Conservation (phyloP, 768 basidiomycete species). For the Chalciporus chontae region DNA sequence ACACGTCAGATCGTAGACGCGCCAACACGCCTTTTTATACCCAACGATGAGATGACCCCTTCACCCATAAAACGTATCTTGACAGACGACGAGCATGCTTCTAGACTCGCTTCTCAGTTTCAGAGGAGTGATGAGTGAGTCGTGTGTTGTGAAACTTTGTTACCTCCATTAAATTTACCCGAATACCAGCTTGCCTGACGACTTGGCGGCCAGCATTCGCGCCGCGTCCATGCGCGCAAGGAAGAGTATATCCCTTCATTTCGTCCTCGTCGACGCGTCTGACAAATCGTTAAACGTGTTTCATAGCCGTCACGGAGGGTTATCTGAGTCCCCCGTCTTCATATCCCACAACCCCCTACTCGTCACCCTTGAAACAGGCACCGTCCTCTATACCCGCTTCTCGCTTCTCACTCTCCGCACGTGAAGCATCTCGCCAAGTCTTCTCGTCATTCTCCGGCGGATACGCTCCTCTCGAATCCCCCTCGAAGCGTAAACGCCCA, state of each 20-base stretch:
- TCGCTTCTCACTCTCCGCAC: slow-evolving; percentile 51
- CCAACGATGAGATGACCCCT: slow-evolving; percentile 13
- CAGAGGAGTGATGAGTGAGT: slow-evolving; percentile 26
- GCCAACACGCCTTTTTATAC: neutral
- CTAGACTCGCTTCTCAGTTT: slow-evolving; percentile 20
- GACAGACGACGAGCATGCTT: slow-evolving; percentile 30
- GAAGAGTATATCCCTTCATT: slow-evolving; percentile 44
- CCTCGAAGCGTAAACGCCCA: slow-evolving; percentile 35
- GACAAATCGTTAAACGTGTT: slow-evolving; percentile 24
- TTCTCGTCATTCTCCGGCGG: slow-evolving; percentile 36
- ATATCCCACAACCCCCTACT: slow-evolving; percentile 7
- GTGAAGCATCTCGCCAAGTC: slow-evolving; percentile 52
- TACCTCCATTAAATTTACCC: slow-evolving; percentile 9
- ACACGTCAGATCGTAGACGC: neutral
- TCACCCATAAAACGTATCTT: slow-evolving; percentile 34
- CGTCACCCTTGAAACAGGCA: slow-evolving; percentile 30
- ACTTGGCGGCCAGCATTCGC: slow-evolving; percentile 52
- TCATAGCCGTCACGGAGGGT: slow-evolving; percentile 57
- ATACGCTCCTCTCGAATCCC: slow-evolving; percentile 29
- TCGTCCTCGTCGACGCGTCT: slow-evolving; percentile 25
- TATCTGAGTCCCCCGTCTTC: slow-evolving; percentile 45
- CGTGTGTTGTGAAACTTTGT: slow-evolving; percentile 4
- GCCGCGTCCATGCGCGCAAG: slow-evolving; percentile 56
- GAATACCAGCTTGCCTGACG: slow-evolving; percentile 40
- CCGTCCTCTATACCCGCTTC: slow-evolving; percentile 16